phyloP scores from a whole-genome alignment of 306 rosid genomes.

The Lagenaria siceraria region DNA sequence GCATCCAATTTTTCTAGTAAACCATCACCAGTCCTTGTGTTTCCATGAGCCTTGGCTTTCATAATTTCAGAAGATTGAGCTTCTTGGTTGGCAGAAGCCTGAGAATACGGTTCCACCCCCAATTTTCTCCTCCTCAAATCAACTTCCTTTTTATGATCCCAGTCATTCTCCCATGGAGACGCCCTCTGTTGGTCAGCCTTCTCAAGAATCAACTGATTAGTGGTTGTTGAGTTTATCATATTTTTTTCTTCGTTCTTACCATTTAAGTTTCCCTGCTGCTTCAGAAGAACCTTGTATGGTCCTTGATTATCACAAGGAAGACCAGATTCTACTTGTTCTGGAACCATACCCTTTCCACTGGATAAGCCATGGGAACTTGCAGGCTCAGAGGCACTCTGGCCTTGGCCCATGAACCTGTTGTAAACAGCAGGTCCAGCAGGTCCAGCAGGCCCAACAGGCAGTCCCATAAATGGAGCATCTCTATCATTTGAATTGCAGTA shows the following conservation, averaged over 20 bases:
- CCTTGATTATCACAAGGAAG: conserved; percentile 49
- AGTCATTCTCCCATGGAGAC: conserved; percentile 41
- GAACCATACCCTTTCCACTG: conserved; percentile 28
- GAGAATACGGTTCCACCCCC: conserved; percentile 36
- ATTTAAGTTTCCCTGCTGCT: conserved; percentile 55
- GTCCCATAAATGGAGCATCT: conserved; percentile 64
- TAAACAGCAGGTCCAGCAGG: conserved; percentile 28
- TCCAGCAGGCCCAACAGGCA: conserved; percentile 26
- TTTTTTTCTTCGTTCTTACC: conserved; percentile 47
- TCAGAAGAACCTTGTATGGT: conserved; percentile 81
- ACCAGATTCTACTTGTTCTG: conserved; percentile 47
- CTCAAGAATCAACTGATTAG: conserved; percentile 18
- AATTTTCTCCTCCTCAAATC: conserved; percentile 25
- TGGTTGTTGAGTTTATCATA: conserved; percentile 26
- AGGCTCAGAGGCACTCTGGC: conserved; percentile 49
- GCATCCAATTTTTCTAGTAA: conserved; percentile 31
- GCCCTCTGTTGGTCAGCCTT: conserved; percentile 31
- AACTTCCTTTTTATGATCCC: conserved; percentile 34
- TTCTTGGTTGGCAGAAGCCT: conserved; percentile 31
- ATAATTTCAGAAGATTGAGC: conserved; percentile 22
- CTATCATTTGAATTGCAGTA: conserved; percentile 66
- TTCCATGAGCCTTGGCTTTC: conserved; percentile 32
- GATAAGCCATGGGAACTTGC: conserved; percentile 46
- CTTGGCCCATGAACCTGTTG: conserved; percentile 48
- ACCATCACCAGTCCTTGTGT: conserved; percentile 31